Evolutionary conservation across 2,329 filamentous ascomycete species (phyloP).

Genomic region (Colletotrichum sp.): DNA sequence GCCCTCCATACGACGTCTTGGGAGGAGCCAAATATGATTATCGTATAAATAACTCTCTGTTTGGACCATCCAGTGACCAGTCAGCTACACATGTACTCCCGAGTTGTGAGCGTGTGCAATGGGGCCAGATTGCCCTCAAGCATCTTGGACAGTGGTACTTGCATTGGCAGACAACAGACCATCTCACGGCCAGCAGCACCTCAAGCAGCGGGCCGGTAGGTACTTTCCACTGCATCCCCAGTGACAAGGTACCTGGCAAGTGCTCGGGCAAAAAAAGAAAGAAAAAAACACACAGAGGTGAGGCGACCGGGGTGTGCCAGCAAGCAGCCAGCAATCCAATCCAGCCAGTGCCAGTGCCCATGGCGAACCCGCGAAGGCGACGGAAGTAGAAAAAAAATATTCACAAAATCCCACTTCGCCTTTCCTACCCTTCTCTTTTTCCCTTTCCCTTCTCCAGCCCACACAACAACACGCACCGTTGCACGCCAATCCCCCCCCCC

Average conservation of each 20-base stretch:
- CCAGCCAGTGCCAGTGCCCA: not conserved
- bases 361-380: constrained; percentile 15
- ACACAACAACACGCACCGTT: constrained; percentile 39
- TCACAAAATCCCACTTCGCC: constrained; percentile 19
- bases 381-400: constrained; percentile 19
- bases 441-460: constrained; percentile 22
- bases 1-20: not conserved
- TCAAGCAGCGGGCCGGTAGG: not conserved
- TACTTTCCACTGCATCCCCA: not conserved
- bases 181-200: too few species aligned
- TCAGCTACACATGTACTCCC: not conserved
- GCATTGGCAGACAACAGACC: not conserved
- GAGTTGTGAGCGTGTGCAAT: not conserved
- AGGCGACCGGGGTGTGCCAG: constrained; percentile 5
- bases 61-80: not conserved
- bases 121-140: not conserved
- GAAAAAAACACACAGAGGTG: not conserved
- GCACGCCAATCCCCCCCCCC: constrained; percentile 46
- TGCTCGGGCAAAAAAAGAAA: constrained; percentile 3
- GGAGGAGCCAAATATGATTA: not conserved
- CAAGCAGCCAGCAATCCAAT: not conserved
- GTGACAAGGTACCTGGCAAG: not conserved
- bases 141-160: not conserved
- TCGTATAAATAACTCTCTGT: not conserved
- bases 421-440: constrained; percentile 17